phyloP scores from a whole-genome alignment of 371 early-diverging fungal genomes.

The Rhizomucor pusillus region DNA sequence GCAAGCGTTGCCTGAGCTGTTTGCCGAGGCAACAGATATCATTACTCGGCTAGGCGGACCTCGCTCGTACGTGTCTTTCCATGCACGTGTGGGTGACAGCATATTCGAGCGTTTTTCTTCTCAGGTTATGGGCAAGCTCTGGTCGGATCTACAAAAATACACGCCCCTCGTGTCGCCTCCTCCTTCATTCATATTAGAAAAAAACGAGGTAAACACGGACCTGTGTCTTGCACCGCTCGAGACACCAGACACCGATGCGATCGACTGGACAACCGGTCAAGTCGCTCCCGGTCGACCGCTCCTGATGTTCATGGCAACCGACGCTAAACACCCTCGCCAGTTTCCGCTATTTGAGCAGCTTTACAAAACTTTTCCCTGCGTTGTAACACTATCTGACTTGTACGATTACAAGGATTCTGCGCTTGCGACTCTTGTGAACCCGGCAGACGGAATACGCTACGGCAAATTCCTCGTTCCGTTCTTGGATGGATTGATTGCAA shows the following conservation, averaged over 20 bases:
- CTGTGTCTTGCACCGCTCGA: slow-evolving; percentile 5
- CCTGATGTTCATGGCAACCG: slow-evolving; percentile 45
- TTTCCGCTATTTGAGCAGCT: slow-evolving; percentile 15
- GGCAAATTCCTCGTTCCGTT: slow-evolving; percentile 40
- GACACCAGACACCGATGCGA: slow-evolving; percentile 13
- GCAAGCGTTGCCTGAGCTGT: slow-evolving; percentile 28
- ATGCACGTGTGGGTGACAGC: slow-evolving; percentile 54
- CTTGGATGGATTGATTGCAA: slow-evolving; percentile 45
- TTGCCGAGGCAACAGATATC: slow-evolving; percentile 44
- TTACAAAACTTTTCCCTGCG: slow-evolving; percentile 33
- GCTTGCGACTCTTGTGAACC: slow-evolving; percentile 29
- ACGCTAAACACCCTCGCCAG: slow-evolving; percentile 26
- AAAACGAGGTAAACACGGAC: neutral
- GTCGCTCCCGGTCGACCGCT: slow-evolving; percentile 25
- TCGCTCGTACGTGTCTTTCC: slow-evolving; percentile 44
- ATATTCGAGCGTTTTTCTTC: slow-evolving; percentile 42
- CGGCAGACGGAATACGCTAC: slow-evolving; percentile 28
- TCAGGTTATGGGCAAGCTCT: slow-evolving; percentile 28
- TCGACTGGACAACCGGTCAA: slow-evolving; percentile 16
- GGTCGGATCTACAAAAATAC: slow-evolving; percentile 29
- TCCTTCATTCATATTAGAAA: too few relatives aligned
- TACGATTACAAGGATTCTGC: slow-evolving; percentile 23
- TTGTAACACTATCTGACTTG: slow-evolving; percentile 36
- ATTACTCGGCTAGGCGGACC: slow-evolving; percentile 49
- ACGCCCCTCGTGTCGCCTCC: slow-evolving; percentile 15